Base-by-base conservation (phyloP, 768 basidiomycete species). In the Boletus subparvulus region DNA sequence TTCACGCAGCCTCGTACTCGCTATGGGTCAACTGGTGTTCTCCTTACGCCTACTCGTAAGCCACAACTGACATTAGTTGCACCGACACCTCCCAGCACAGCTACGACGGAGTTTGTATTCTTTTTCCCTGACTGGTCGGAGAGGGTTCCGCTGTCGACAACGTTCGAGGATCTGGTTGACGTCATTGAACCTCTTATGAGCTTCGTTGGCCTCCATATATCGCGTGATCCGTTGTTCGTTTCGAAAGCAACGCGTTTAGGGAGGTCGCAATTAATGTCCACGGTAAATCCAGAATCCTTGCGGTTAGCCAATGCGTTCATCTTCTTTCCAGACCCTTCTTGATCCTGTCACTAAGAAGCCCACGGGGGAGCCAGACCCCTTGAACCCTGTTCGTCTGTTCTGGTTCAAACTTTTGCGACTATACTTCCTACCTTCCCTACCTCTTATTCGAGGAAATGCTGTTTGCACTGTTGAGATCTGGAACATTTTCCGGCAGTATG, bases 401-500 rank as follows among this genome's bases (percentile, higher is more conserved):
- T 99, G 96, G 97, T 84, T 87, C 70, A 84, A 82, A 65, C 78
- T 94, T 52, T 69, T 93, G 54, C 87, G 95, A 6, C 68, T 82
- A 19, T 90, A 91, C 68, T 78, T 98, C 39, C 81, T 99, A 1
- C 96, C 97, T 3, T 87, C 92, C 3, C 77, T 98, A 14, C 86
- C 94, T 45, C 80, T 96, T 46, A 87, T 93, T 56, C 83, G 86
- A 32, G 87, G 88, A 37, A 94, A 94, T 65, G 88, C 93, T 8
- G 88, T 93, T 24, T 92, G 88, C 70, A 90, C 92, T 28, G 87
- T 90, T 44, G 95, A 98, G 65, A 80, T 98, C 9, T 99, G 97
- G 97, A 85, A 86, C 55, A 85, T 98, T 50, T 82, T 98, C 47
- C 80, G 85, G 40, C 83, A 85, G 59, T 92, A 88, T 68, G 87